Conservation (phyloP, 83 land plant species). For the Isoetes engelmannii region DNA sequence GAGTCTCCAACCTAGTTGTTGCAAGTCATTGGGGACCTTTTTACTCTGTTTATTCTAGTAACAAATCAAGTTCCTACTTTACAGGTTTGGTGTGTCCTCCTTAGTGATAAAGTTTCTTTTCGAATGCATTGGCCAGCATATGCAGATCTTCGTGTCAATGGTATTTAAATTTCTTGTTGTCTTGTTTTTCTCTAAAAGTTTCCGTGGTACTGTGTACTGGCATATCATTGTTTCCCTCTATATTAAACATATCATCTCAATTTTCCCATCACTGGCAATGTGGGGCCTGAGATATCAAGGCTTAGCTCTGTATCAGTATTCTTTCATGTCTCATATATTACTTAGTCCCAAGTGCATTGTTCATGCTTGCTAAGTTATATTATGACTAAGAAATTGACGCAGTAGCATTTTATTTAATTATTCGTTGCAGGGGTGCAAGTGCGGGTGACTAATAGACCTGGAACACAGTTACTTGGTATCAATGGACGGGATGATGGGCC, state of each 20-base stretch:
- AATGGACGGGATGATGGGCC: conserved; percentile 99
- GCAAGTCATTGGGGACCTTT: too few species aligned
- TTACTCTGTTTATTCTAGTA: not conserved
- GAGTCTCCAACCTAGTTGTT: not conserved
- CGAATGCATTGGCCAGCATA: conserved; percentile 98
- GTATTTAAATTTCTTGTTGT: conserved; percentile 27
- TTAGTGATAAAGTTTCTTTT: conserved; percentile 85
- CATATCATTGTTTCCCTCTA: too few species aligned
- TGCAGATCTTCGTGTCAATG: conserved; percentile 83
- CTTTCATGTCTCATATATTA: too few species aligned
- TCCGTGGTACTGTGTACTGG: too few species aligned
- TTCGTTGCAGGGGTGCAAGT: conserved; percentile 49
- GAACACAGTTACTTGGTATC: conserved; percentile 70
- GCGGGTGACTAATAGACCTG: conserved; percentile 79
- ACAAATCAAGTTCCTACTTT: not conserved
- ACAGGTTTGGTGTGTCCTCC: conserved; percentile 96
- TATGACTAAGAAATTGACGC: too few species aligned
- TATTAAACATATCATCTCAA: too few species aligned
- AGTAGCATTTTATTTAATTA: not conserved
- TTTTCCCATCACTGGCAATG: too few species aligned
- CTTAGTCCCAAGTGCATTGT: too few species aligned
- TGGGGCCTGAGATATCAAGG: too few species aligned
- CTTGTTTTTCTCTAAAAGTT: too few species aligned
- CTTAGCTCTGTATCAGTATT: too few species aligned
- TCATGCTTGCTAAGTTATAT: too few species aligned